A percentile compares a stretch with the other conserved stretches of the same genome.
Conservation (phyloP, 345 rosid genomes). For the Acer negundo region DNA sequence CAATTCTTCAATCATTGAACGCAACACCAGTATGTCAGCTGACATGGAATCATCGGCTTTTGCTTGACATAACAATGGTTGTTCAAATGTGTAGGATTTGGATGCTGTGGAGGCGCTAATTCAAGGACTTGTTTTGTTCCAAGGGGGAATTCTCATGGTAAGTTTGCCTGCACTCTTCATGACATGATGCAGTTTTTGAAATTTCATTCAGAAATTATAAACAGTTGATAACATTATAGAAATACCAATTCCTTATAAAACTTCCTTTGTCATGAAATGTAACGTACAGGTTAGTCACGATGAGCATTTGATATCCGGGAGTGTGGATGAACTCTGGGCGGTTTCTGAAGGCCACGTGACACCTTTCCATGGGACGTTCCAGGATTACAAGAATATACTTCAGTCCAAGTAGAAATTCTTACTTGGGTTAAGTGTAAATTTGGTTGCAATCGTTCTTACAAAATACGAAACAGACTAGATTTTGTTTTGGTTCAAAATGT, state of each 20-base stretch:
- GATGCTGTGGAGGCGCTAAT: conserved; percentile 99
- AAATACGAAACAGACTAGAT: not conserved
- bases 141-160: conserved; percentile 99
- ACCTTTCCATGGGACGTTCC: conserved; percentile 87
- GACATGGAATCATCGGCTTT: not conserved
- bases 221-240: not conserved
- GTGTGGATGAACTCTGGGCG: conserved; percentile 94
- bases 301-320: conserved; percentile 95
- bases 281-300: conserved; percentile 89
- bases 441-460: not conserved
- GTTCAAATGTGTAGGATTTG: conserved; percentile 66
- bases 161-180: conserved; percentile 1
- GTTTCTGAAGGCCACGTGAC: conserved; percentile 76
- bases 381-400: conserved; percentile 87
- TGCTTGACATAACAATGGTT: conserved; percentile 10
- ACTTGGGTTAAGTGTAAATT: not conserved
- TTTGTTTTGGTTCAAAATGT: not conserved
- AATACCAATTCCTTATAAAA: not conserved
- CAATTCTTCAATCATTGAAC: no score
- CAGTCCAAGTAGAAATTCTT: conserved; percentile 41
- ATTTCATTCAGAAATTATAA: not conserved
- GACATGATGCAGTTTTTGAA: not conserved
- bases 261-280: not conserved
- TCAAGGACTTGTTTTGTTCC: conserved; percentile 95
- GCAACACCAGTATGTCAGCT: no score